Base-by-base conservation (phyloP, 768 basidiomycete species). In the Pholiota conissans region DNA sequence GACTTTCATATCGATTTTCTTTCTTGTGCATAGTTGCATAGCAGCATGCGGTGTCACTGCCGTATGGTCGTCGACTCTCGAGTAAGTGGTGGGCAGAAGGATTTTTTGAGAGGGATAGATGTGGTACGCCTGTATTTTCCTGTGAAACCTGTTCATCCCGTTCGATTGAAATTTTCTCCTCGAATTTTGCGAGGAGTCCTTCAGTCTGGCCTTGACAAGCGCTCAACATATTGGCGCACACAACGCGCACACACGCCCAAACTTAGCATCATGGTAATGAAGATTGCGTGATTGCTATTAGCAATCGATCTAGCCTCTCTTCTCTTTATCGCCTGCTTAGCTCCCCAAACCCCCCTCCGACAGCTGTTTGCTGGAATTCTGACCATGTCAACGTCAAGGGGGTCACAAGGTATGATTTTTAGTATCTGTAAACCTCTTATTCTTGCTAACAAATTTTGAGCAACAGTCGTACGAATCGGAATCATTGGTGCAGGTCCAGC, bases 401-500 rank as follows among this genome's bases (percentile, higher is more conserved):
- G 9, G 5, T 18, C n/a, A 18, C 37, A 39, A 39, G 8, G 37
- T 39, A n/a, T 39, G n/a, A n/a, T n/a, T n/a, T n/a, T n/a, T 39
- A 16, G 4, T 3, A 35, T 35, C 11, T 35, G n/a, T 16, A 13
- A 3, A 16, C 34, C n/a, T 5, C n/a, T 3, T 13, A 35, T 35
- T 9, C 11, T 3, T 35, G 34, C 34, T 35, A 35, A 35, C 34
- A 13, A 35, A 5, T 3, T 9, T 35, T 16, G 5, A 35, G 37
- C 37, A 39, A 8, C 37, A 39, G 8, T 14, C 20, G 16, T 18
- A 18, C 13, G 63, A 13, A 87, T 92, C 55, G 85, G 87, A 56
- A 76, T 93, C 47, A 81, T 93, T 39, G 92, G 92, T 3, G 89
- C 82, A 16, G 92, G 92, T 11, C 78, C 90, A n/a, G 78, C 79